These are phyloP conservation scores for Orobanche coerulescens DNA, from an alignment of 257 asterid genomes.

Conservation along the genomic window DNA sequence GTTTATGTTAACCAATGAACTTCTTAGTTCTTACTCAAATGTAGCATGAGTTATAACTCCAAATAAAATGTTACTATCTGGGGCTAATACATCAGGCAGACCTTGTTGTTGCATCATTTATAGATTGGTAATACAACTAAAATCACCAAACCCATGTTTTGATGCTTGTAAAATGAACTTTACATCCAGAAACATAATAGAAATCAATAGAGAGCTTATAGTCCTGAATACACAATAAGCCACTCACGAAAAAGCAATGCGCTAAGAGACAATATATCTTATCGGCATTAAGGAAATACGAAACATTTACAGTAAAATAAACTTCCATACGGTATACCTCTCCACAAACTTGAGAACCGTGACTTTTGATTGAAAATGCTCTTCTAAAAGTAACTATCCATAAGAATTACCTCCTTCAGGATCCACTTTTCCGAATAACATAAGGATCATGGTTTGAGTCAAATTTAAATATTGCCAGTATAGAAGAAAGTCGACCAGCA, in stretches of 20 bases:
- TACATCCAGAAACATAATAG: neutral
- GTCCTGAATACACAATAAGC: neutral
- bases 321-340: constrained; percentile 5
- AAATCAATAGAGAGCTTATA: neutral
- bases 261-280: neutral
- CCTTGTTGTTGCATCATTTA: constrained; percentile 43
- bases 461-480: neutral
- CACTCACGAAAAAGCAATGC: neutral
- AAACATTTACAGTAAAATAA: neutral
- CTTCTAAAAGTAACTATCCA: neutral
- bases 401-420: neutral
- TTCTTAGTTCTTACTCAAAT: constrained; percentile 19
- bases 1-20: neutral
- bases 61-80: constrained; percentile 41
- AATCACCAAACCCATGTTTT: constrained; percentile 39
- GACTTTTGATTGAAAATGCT: neutral
- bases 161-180: constrained; percentile 32
- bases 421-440: constrained; percentile 11
- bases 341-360: constrained; percentile 9
- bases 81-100: constrained; percentile 49
- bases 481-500: neutral
- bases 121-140: constrained; percentile 35
- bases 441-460: neutral
- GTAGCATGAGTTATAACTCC: constrained; percentile 72
- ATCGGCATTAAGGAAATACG: neutral